Evolutionary conservation across 2,329 filamentous ascomycete genomes (phyloP).

Genomic region (Sporothrix variecibatus): DNA sequence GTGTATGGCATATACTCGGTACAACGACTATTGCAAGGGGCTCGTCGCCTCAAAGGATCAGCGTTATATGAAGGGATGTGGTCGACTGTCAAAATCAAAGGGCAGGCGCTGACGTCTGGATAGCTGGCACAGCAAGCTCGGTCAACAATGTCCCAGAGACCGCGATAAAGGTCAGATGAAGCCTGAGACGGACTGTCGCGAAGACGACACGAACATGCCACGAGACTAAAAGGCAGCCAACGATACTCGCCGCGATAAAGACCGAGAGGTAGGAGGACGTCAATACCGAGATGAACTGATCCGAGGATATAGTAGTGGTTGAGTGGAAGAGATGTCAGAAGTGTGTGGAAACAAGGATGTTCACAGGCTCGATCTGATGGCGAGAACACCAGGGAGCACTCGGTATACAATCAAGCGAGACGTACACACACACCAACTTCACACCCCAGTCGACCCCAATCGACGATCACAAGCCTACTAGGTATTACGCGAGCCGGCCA

Average conservation of each 20-base stretch:
- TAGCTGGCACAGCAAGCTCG: not conserved
- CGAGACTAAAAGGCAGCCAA: not conserved
- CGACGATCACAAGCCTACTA: not conserved
- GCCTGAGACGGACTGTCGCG: not conserved
- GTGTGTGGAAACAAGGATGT: not conserved
- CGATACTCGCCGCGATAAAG: not conserved
- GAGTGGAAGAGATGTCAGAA: not conserved
- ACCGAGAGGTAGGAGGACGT: not conserved
- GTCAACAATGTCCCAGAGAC: not conserved
- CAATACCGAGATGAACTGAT: not conserved
- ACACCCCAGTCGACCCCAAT: not conserved
- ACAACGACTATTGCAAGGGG: not conserved
- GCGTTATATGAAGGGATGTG: not conserved
- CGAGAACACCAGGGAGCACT: not conserved
- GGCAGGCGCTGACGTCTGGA: not conserved
- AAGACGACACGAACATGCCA: not conserved
- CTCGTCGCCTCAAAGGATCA: not conserved
- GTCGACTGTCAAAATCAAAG: not conserved
- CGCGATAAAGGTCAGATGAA: not conserved
- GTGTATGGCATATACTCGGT: not conserved
- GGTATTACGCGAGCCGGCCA: not conserved
- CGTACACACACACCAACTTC: not conserved
- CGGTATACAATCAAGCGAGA: constrained; percentile 4
- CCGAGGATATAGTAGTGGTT: not conserved
- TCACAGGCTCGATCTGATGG: not conserved